Base-by-base conservation (phyloP, 1,139 yeast genomes). In the Blastobotrys illinoisensis region DNA sequence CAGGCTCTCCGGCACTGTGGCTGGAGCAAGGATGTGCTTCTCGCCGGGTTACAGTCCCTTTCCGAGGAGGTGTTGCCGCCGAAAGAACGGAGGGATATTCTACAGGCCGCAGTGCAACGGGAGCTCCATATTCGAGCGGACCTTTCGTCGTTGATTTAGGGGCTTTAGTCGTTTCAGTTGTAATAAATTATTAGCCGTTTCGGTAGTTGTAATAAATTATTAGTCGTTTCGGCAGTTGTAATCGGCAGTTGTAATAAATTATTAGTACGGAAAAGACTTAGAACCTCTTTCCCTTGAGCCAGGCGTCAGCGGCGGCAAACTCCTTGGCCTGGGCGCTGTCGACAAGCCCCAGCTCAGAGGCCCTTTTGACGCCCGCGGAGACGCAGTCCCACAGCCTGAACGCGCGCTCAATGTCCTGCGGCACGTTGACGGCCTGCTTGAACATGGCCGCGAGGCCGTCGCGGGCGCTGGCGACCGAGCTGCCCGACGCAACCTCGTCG, bases 371-470 rank as follows among this genome's bases (percentile, higher is more conserved):
- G 1, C 64, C 67, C 6, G 56, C 60, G 40, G 63, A 48, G 14
- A 74, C 57, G n/a, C 65, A 62, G 32, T 66, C 63, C 70, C 76
- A 71, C 54, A 83, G 69, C 32, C 68, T 63, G 50, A 77, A 73
- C 53, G 80, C 80, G 48, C 71, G 63, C 4, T 68, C 64, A 51
- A 82, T 71, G 62, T 81, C 85, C 1, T 60, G 62, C 32, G 71
- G 64, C 16, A 80, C 62, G 47, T 69, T 64, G 1, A 60, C 57
- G 1, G 74, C 63, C 53, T 65, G 68, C 44, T 65, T 65, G 56
- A 70, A 69, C 62, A 62, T 58, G 14, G 52, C 52, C 11, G 51
- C 49, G 18, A 65, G 56, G 2, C 62, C 52, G 9, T 52, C 56
- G 19, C 54, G 58, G n/a, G 56, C 57, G 47, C 48, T 52, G 40